A percentile compares a stretch with the other conserved stretches of the same genome.
Evolutionary conservation across 2,329 filamentous ascomycete species (phyloP).

Genomic region (Tetracladium maxilliforme): DNA sequence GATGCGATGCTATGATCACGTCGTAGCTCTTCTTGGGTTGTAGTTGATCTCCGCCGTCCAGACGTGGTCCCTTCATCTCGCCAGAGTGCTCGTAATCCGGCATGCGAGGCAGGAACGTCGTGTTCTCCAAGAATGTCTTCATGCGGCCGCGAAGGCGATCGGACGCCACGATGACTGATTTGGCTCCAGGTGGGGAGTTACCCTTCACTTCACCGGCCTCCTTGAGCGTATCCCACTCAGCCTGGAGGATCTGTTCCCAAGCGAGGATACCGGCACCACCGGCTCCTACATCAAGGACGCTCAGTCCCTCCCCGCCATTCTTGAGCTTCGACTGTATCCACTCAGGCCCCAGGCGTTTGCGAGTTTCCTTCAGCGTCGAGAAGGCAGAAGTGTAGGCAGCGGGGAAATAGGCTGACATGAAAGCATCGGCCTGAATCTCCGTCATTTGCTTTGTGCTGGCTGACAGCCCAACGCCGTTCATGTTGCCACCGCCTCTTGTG

Average conservation of each 20-base stretch:
- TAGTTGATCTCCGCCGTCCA: conserved; percentile 40
- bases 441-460: conserved; percentile 53
- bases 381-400: conserved; percentile 54
- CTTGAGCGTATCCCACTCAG: conserved; percentile 64
- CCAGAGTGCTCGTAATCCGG: conserved; percentile 68
- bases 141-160: conserved; percentile 61
- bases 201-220: conserved; percentile 28
- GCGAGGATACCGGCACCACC: conserved; percentile 61
- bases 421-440: conserved; percentile 62
- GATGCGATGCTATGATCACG: conserved; percentile 78
- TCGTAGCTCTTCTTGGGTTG: conserved; percentile 68
- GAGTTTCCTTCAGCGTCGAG: conserved; percentile 56
- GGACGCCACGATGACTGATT: conserved; percentile 68
- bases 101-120: conserved; percentile 81
- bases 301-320: conserved; percentile 36
- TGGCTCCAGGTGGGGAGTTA: conserved; percentile 47
- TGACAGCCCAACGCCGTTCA: conserved; percentile 49
- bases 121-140: conserved; percentile 68
- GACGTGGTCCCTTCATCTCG: conserved; percentile 34
- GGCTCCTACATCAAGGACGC: conserved; percentile 60
- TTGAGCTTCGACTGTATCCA: conserved; percentile 57
- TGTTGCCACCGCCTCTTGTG: conserved; percentile 35
- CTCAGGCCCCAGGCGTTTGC: conserved; percentile 53
- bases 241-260: conserved; percentile 63
- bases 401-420: conserved; percentile 54